A percentile compares a stretch with the other conserved stretches of the same genome.
Evolutionary conservation across 192 early-diverging fungal genomes (phyloP).

Genomic region (Ambispora gerdemannii): DNA sequence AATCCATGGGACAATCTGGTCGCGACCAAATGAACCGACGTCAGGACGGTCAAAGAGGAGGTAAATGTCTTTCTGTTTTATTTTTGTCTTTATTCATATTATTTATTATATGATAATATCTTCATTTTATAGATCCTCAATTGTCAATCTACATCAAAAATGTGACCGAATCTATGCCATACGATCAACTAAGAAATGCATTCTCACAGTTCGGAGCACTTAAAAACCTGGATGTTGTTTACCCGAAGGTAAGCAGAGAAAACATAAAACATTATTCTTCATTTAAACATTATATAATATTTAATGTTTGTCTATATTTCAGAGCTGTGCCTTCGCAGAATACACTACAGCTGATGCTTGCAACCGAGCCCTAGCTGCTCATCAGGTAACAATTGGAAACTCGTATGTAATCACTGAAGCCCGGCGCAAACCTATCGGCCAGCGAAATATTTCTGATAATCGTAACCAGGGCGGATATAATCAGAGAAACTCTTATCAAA

Average conservation of each 20-base stretch:
- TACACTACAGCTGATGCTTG: conserved; percentile 28
- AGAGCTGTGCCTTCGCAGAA: conserved; percentile 33
- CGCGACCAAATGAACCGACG: neutral
- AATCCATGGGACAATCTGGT: neutral
- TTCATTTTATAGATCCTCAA: conserved; percentile 24
- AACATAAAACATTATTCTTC: neutral
- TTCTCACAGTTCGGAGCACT: conserved; percentile 59
- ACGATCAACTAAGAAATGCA: conserved; percentile 47
- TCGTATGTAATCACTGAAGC: conserved; percentile 33
- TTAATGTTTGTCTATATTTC: neutral
- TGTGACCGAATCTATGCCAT: conserved; percentile 49
- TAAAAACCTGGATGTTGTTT: conserved; percentile 55
- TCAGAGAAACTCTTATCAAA: neutral
- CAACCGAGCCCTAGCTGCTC: conserved; percentile 30
- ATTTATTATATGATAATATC: neutral
- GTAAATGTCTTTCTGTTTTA: neutral
- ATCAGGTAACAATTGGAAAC: conserved; percentile 27
- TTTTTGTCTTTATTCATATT: neutral
- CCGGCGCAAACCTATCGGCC: conserved; percentile 25
- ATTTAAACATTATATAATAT: neutral
- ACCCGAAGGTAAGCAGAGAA: conserved; percentile 43
- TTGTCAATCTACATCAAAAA: conserved; percentile 58
- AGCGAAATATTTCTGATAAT: neutral
- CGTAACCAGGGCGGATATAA: neutral
- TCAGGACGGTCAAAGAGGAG: neutral